Evolutionary conservation across 371 early-diverging fungal species (phyloP).

Genomic region (Mortierella sp.): DNA sequence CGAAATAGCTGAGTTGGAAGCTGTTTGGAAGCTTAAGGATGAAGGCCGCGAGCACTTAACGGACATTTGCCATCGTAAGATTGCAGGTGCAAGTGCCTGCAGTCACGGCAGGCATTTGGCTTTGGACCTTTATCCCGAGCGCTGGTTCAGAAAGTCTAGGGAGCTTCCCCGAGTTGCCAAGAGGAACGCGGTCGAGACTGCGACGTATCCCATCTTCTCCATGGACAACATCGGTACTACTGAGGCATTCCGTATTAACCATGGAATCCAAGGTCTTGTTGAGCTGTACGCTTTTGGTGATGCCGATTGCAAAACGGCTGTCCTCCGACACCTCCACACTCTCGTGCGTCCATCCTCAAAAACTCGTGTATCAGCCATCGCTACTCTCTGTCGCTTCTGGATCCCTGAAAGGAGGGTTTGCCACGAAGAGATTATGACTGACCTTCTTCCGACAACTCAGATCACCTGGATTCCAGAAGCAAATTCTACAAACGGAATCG

Average conservation of each 20-base stretch:
- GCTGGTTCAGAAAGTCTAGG: conserved; percentile 15
- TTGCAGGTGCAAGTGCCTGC: conserved; percentile 22
- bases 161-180: conserved; percentile 12
- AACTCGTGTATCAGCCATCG: conserved; percentile 3
- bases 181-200: conserved; percentile 15
- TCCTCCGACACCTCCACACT: conserved; percentile 5
- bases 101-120: conserved; percentile 16
- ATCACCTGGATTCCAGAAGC: conserved; percentile 23
- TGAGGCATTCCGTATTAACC: conserved; percentile 19
- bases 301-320: conserved; percentile 9
- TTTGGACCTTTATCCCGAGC: conserved; percentile 10
- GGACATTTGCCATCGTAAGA: conserved; percentile 21
- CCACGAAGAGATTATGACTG: conserved; percentile 9
- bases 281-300: conserved; percentile 19
- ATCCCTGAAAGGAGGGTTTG: not conserved
- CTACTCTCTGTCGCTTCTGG: conserved; percentile 15
- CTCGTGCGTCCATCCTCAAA: conserved; percentile 16
- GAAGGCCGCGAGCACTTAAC: conserved; percentile 6
- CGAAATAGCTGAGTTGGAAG: conserved; percentile 10
- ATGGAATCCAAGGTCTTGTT: conserved; percentile 21
- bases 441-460: not conserved
- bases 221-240: conserved; percentile 19
- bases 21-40: conserved; percentile 22
- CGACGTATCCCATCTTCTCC: conserved; percentile 3
- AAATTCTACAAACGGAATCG: not conserved